Base-by-base conservation (phyloP, 768 basidiomycete genomes). In the Leucocoprinus sp. region DNA sequence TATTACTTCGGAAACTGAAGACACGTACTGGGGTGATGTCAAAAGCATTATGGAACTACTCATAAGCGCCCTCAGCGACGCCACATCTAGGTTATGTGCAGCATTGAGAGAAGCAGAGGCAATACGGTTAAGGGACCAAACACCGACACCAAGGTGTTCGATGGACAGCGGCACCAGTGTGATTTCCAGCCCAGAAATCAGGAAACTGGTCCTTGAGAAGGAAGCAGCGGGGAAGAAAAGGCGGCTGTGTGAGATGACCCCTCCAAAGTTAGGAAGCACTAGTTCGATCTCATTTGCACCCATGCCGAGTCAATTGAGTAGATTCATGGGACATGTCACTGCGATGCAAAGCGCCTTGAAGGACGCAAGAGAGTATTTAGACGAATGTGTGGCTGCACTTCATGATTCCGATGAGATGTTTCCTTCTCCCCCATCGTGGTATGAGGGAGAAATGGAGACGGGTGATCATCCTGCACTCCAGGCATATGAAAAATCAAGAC, bases 1-100 rank as follows among this genome's bases (percentile, higher is more conserved):
- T 29, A 18, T 18, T 2, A 22, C n/a, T 5, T 12, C 11, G 28
- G 44, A 52, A 34, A 84, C 81, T 26, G 84, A 86, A 51, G 80
- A 82, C 41, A 67, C 71, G 4, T 92, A 92, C 53, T 92, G 88
- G 88, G 88, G 90, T 53, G 82, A 90, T 54, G 86, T 86, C 22
- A 73, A 82, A 11, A 77, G 80, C 21, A 77, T 92, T 39, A 81
- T 89, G 70, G 69, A 68, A 9, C 59, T 91, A 9, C 60, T 91
- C 49, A 82, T 81, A 6, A 78, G 70, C 31, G 72, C 84, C 7
- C 68, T 91, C 26, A 68, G 69, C 2, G 86, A 89, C 52, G 74
- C 82, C 2, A 71, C 80, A 1, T 65, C 77, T 6, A 64, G 80
- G 21, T 68, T 92, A 4, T 60, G 69, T 0, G 80, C 80, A 27